These are phyloP conservation scores for Trichosporon sp. DNA, from an alignment of 1,284 basidiomycete genomes.

Conservation along the genomic window DNA sequence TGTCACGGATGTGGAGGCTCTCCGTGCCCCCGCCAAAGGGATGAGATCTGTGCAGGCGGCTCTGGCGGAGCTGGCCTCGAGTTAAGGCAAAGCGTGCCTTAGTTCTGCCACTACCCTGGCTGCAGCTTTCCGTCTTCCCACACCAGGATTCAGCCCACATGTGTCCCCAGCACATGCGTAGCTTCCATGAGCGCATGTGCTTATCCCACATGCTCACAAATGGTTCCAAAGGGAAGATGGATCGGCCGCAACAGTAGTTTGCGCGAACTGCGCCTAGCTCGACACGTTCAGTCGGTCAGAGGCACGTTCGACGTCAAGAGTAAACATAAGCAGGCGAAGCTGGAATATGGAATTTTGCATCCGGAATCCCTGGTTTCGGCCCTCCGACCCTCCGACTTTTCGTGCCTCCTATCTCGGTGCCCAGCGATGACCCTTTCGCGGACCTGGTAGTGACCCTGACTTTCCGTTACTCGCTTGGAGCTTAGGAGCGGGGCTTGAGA, in stretches of 20 bases:
- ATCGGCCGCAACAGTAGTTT: not conserved
- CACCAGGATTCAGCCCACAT: too few relatives aligned
- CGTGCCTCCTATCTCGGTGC: not conserved
- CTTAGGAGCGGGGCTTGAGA: too few relatives aligned
- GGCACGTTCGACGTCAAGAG: not conserved
- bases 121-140: too few relatives aligned
- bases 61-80: too few relatives aligned
- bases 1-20: too few relatives aligned
- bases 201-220: not conserved
- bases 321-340: not conserved
- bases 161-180: too few relatives aligned
- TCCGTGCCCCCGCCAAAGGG: too few relatives aligned
- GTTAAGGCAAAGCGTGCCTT: too few relatives aligned
- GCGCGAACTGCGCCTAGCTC: not conserved
- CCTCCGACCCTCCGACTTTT: not conserved
- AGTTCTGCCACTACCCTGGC: too few relatives aligned
- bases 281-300: too few relatives aligned
- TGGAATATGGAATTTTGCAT: constrained; percentile 1
- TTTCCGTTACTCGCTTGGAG: not conserved
- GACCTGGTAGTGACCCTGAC: not conserved
- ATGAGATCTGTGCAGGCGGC: too few relatives aligned
- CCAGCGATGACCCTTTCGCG: not conserved
- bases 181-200: too few relatives aligned
- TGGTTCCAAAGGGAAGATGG: not conserved
- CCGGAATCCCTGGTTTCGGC: not conserved